Base-by-base conservation (phyloP, 176 grass and related monocot genomes). In the Eleusine coracana region DNA sequence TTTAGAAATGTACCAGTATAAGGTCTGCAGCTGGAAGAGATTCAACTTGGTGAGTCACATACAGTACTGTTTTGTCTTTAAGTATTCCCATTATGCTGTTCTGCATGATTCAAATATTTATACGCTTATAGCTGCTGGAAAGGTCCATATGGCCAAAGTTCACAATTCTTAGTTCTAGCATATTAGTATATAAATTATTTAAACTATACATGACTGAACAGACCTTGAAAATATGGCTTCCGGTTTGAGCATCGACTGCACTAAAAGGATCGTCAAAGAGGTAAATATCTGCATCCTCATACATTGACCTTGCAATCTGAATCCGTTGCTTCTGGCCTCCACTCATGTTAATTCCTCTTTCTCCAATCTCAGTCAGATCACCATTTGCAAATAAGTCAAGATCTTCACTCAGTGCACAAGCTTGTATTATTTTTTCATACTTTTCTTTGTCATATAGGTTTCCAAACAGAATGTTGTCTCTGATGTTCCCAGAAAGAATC, bases 321-420 rank as follows among this genome's bases (percentile, higher is more conserved):
- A 99, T 92, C 42, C 96, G 54, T 66, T 99, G 96, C 73, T 99
- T 99, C 77, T 99, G 96, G 27, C 96, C 93, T 67, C 96, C 96
- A 56, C 96, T 99, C 91, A 99, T 92, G 58, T 99, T 99, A 90
- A 99, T 93, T 75, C 96, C 96, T 88, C 96, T 99, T 87, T 99
- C 96, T 64, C 96, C 93, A 83, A 99, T 99, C 92, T 99, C 96
- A 75, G 96, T 99, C 31, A 96, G 82, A 70, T 99, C 96, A 55
- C 93, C 91, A 87, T 93, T 95, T 39, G 96, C 84, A 82, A 98
- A 93, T 46, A 98, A 77, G 38, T 98, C 96, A 45, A 98, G 76
- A 76, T 98, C 96, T 82, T 95, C 93, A 44, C 66, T 87, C 55
- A 98, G 44, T 8, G 90, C 86, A 67, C 96, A 98, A 51, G 92